Percentiles rank a stretch among this genome's conserved stretches.
Evolutionary conservation across 169 alveolate species (phyloP).

Genomic region (Amoebophrya sp.): DNA sequence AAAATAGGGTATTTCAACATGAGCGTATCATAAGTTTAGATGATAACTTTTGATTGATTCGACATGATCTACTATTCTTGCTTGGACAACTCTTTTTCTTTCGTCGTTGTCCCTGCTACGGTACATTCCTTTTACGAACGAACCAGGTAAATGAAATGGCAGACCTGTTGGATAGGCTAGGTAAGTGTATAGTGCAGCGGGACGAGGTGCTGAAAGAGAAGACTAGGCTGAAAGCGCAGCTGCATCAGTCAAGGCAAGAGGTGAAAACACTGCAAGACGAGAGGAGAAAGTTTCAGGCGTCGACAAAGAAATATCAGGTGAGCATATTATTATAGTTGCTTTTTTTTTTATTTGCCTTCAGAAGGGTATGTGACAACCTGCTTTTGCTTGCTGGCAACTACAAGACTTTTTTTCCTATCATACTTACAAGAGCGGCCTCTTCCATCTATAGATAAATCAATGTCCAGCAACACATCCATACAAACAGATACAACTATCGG

Average conservation of each 20-base stretch:
- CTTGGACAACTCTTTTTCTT: too few relatives aligned
- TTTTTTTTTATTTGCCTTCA: background rate
- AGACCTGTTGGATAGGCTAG: background rate
- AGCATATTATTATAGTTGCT: too few relatives aligned
- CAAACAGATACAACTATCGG: background rate
- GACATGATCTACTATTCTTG: too few relatives aligned
- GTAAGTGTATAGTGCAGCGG: conserved; percentile 7
- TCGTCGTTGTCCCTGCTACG: background rate
- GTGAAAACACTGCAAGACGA: conserved; percentile 4
- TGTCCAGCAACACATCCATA: too few relatives aligned
- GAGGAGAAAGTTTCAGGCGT: background rate
- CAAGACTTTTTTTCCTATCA: too few relatives aligned
- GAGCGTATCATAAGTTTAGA: too few relatives aligned
- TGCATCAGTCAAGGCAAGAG: background rate
- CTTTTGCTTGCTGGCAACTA: too few relatives aligned
- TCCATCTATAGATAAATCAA: too few relatives aligned
- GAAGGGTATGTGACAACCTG: too few relatives aligned
- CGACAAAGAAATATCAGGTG: background rate
- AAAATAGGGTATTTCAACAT: background rate
- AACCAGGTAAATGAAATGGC: conserved; percentile 6
- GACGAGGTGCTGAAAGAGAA: conserved; percentile 9
- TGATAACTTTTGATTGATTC: too few relatives aligned
- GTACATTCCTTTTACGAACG: too few relatives aligned
- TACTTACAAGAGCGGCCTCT: too few relatives aligned
- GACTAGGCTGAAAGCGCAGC: background rate